Percentiles rank a stretch among this genome's conserved stretches.
Evolutionary conservation across 768 basidiomycete genomes (phyloP).

Genomic region (Sporobolomyces phaffii): DNA sequence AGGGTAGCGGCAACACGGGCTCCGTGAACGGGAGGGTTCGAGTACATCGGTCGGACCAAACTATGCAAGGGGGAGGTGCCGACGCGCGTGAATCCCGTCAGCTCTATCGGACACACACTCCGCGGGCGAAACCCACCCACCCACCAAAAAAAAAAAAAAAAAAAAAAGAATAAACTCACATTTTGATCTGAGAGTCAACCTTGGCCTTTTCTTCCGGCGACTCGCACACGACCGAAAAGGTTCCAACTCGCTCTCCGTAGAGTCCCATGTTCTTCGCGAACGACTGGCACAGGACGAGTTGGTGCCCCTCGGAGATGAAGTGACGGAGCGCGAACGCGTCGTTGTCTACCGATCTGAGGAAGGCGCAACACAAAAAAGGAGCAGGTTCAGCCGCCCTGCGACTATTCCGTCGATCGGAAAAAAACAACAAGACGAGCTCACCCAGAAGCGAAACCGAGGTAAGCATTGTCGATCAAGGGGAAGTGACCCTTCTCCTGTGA

Average conservation of each 20-base stretch:
- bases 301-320: slow-evolving; percentile 89
- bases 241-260: slow-evolving; percentile 90
- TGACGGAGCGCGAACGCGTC: slow-evolving; percentile 94
- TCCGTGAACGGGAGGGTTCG: slow-evolving; percentile 86
- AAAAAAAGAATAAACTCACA: slow-evolving; percentile 45
- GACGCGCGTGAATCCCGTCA: slow-evolving; percentile 13
- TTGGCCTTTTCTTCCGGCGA: slow-evolving; percentile 66
- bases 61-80: slow-evolving; percentile 37
- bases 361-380: not conserved
- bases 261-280: slow-evolving; percentile 97
- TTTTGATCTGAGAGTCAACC: slow-evolving; percentile 87
- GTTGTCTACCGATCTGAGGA: slow-evolving; percentile 54
- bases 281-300: slow-evolving; percentile 83
- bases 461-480: slow-evolving; percentile 99
- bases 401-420: too few relatives aligned
- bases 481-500: slow-evolving; percentile 58
- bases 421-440: slow-evolving; percentile 46
- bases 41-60: slow-evolving; percentile 93
- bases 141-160: too few relatives aligned
- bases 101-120: too few relatives aligned
- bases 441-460: slow-evolving; percentile 95
- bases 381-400: too few relatives aligned
- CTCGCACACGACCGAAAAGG: slow-evolving; percentile 73
- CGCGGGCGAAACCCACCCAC: too few relatives aligned
- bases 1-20: slow-evolving; percentile 84